Evolutionary conservation across 164 flowering plant genomes (phyloP), one percentile per base, ranked within the genome.

Genomic region (Buxus sempervirens): DNA sequence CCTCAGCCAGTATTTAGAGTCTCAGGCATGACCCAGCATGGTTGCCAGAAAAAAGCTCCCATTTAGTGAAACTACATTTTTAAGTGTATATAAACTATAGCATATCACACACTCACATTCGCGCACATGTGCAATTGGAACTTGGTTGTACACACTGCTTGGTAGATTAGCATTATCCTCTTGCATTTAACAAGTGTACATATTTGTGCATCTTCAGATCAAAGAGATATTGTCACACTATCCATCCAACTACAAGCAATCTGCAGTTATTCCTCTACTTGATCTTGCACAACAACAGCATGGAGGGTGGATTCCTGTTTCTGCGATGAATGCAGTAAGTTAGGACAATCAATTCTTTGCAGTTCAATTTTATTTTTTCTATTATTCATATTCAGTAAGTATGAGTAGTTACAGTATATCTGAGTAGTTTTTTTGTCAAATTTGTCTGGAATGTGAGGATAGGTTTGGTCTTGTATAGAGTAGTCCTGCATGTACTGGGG

Each of bases 251-350:
- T 96, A 96, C 86, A 96, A 93, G 86, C 97, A 90, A 79, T 96
- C 99, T 71, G 98, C 96, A 14, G 93, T 91, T 70, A 93, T 96
- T 75, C 98, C 98, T 76, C 80, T 96, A 71, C 82, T 96, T 60
- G 99, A 96, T 89, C 95, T 96, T 85, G 99, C 98, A 53, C 99
- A 96, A 65, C 99, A 96, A 81, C 99, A 96, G 77, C 90, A 96
- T 83, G 97, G 98, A 74, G 98, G 98, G 36, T 96, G 99, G 99
- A 85, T 96, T 23, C 85, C 99, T 45, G 99, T 96, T 78, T 96
- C 99, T 57, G 90, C 99, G 22, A 96, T 96, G 99, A 83, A 96
- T 80, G 90, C 86, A 27, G 99, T 93, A 93, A 71, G 89, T 83
- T 72, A 45, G 64, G 66, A 51, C 66, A 19, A 9, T 63, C 23